Conservation (phyloP, 2,329 filamentous ascomycete genomes). For the Scytalidium sp. region DNA sequence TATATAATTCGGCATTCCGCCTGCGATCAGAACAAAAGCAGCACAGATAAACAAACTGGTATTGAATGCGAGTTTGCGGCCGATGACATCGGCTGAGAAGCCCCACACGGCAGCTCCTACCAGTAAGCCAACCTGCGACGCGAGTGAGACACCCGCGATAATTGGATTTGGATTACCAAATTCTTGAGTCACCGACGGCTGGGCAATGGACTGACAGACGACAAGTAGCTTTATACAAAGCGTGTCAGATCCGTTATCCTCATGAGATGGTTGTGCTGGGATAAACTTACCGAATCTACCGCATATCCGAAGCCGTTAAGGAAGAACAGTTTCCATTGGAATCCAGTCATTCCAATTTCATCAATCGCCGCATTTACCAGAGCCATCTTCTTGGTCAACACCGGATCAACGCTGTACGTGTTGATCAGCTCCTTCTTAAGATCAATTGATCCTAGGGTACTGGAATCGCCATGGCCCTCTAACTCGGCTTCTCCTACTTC, state of each 20-base stretch:
- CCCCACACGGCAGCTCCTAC: constrained; percentile 44
- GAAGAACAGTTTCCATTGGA: constrained; percentile 58
- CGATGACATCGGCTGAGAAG: constrained; percentile 54
- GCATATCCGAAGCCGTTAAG: constrained; percentile 58
- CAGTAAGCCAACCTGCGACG: constrained; percentile 38
- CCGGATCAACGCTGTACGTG: constrained; percentile 28
- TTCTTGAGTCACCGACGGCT: constrained; percentile 19
- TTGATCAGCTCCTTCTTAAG: too few species aligned
- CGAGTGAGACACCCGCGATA: constrained; percentile 34
- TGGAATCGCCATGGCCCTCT: too few species aligned
- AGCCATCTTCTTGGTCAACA: constrained; percentile 35
- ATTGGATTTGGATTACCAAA: constrained; percentile 22
- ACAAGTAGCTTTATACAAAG: constrained; percentile 35
- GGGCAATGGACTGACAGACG: constrained; percentile 32
- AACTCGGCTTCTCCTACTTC: too few species aligned
- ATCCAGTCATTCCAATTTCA: constrained; percentile 58
- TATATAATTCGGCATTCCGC: constrained; percentile 61
- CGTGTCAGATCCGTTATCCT: constrained; percentile 18
- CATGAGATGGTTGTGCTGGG: neutral
- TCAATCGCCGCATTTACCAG: constrained; percentile 38
- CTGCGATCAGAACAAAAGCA: constrained; percentile 59
- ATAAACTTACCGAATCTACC: constrained; percentile 19
- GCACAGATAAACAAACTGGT: constrained; percentile 60
- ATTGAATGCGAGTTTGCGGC: constrained; percentile 65
- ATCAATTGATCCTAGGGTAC: too few species aligned